Evolutionary conservation across 2,329 filamentous ascomycete species (phyloP).

Genomic region (Xylariaceae sp.): DNA sequence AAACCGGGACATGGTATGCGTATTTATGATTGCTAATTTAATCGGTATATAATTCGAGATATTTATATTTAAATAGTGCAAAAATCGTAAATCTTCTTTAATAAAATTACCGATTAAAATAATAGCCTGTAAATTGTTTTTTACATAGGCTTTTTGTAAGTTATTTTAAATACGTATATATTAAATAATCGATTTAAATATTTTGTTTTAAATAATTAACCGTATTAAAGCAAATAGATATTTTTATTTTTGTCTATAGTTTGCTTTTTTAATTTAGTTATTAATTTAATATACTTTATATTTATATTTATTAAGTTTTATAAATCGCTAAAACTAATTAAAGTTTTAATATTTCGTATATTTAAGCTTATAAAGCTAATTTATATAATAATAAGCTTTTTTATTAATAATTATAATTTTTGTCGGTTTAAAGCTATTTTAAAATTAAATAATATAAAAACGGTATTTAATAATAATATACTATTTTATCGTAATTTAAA

Average conservation of each 20-base stretch:
- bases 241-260: too few species aligned
- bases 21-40: conserved; percentile 10
- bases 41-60: conserved; percentile 14
- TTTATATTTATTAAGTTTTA: conserved; percentile 8
- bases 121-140: conserved; percentile 6
- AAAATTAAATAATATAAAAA: too few species aligned
- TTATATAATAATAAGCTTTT: too few species aligned
- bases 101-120: conserved; percentile 16
- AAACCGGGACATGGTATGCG: conserved; percentile 11
- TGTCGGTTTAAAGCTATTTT: too few species aligned
- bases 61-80: conserved; percentile 13
- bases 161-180: conserved; percentile 13
- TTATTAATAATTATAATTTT: too few species aligned
- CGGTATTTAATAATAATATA: too few species aligned
- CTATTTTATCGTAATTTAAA: too few species aligned
- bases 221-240: conserved; percentile 13
- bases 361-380: conserved; percentile 16
- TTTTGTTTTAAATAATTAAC: background rate
- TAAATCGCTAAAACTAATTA: background rate
- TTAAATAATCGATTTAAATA: conserved; percentile 7
- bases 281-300: conserved; percentile 9
- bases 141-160: background rate
- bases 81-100: conserved; percentile 13
- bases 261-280: background rate
- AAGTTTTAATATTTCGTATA: conserved; percentile 5